phyloP scores from a whole-genome alignment of 257 asterid species.

The Fraxinus anomala region DNA sequence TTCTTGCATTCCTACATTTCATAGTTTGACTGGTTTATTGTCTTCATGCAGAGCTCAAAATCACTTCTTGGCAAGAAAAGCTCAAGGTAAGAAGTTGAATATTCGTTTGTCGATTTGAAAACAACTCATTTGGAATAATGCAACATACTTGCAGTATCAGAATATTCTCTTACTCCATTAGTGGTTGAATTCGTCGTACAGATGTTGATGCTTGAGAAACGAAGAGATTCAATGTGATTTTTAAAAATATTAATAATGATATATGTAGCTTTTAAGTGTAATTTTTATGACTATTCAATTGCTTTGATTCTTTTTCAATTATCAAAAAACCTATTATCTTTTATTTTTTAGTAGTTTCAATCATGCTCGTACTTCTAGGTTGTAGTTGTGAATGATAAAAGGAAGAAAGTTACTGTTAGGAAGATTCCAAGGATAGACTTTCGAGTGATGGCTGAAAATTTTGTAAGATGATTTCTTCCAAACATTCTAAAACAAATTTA shows the following conservation, averaged over 20 bases:
- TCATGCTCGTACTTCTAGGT: conserved; percentile 47
- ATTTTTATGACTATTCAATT: not conserved
- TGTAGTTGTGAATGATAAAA: conserved; percentile 57
- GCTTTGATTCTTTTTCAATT: not conserved
- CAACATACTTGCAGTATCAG: too few species aligned
- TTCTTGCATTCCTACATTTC: too few species aligned
- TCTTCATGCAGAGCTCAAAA: conserved; percentile 75
- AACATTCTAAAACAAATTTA: too few species aligned
- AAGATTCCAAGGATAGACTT: conserved; percentile 89
- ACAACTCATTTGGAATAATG: too few species aligned
- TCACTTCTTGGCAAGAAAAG: conserved; percentile 78
- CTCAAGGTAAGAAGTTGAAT: conserved; percentile 63
- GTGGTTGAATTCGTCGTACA: not conserved
- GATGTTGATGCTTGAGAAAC: not conserved
- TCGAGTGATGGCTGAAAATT: conserved; percentile 83
- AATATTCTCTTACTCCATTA: not conserved
- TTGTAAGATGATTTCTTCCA: conserved; percentile 48
- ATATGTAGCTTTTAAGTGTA: too few species aligned
- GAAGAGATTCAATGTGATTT: too few species aligned
- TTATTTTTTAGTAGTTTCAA: conserved; percentile 23
- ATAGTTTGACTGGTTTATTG: too few species aligned
- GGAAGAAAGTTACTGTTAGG: conserved; percentile 79
- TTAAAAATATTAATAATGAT: too few species aligned
- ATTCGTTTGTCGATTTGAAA: not conserved
- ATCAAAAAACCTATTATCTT: not conserved